These are phyloP conservation scores for Corchorus olitorius DNA, from an alignment of 345 rosid species.

Conservation along the genomic window DNA sequence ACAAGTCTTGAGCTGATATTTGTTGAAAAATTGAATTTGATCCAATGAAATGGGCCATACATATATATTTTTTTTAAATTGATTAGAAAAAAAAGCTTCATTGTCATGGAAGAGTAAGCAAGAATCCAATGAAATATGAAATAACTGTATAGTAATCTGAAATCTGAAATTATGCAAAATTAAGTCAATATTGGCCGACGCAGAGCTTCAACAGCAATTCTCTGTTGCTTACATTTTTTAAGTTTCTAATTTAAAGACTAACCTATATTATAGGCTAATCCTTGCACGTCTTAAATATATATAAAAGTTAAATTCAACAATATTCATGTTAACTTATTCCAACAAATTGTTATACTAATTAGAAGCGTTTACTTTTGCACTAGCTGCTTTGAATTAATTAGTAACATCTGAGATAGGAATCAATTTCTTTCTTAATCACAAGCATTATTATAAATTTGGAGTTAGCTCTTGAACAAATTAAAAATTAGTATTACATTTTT, in stretches of 20 bases:
- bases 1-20: too few relatives aligned
- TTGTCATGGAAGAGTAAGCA: conserved; percentile 5
- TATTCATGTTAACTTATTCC: neutral
- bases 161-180: neutral
- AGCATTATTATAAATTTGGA: neutral
- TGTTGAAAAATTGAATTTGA: neutral
- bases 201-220: neutral
- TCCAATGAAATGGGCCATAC: neutral
- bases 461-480: neutral
- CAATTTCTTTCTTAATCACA: neutral
- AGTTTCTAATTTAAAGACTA: neutral
- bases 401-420: neutral
- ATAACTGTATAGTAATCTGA: too few relatives aligned
- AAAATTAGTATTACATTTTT: too few relatives aligned
- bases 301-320: neutral
- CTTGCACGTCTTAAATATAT: neutral
- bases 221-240: neutral
- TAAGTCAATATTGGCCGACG: neutral
- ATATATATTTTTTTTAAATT: too few relatives aligned
- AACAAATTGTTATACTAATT: neutral
- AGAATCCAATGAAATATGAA: neutral
- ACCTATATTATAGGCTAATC: neutral
- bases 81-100: neutral
- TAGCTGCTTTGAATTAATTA: neutral
- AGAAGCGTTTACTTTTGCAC: neutral